These are phyloP conservation scores for Yarrowia yakushimensis DNA, from an alignment of 805 yeast species.

Conservation along the genomic window DNA sequence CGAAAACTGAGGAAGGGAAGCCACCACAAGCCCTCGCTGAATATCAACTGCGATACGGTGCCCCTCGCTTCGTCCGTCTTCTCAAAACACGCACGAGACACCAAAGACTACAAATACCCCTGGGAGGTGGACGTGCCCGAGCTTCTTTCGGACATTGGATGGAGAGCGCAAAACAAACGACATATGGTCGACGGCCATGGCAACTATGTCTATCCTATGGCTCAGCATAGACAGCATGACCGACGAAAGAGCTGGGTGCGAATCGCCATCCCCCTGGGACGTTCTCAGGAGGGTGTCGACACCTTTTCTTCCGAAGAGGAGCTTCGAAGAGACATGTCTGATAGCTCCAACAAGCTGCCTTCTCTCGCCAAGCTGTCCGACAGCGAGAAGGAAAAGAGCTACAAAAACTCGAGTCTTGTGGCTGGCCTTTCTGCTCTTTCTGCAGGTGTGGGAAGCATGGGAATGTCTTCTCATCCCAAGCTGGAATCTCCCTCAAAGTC, in stretches of 20 bases:
- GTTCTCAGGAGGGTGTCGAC: constrained; percentile 14
- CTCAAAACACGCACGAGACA: constrained; percentile 3
- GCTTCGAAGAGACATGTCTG: constrained; percentile 4
- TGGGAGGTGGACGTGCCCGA: constrained; percentile 35
- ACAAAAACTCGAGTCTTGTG: neutral
- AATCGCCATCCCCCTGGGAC: constrained; percentile 7
- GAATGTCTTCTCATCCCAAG: neutral
- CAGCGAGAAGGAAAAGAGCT: neutral
- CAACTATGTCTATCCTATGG: constrained; percentile 26
- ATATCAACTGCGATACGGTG: constrained; percentile 22
- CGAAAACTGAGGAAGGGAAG: constrained; percentile 41
- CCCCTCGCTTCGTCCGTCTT: constrained; percentile 13
- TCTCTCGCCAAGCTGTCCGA: neutral
- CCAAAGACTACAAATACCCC: constrained; percentile 9
- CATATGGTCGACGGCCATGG: constrained; percentile 29
- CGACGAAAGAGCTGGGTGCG: constrained; percentile 12
- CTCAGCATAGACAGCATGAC: constrained; percentile 8
- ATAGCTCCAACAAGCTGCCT: neutral
- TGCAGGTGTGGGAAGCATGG: constrained; percentile 6
- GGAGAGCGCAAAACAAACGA: constrained; percentile 28
- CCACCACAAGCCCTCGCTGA: constrained; percentile 8
- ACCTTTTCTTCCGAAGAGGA: constrained; percentile 5
- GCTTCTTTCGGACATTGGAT: constrained; percentile 32
- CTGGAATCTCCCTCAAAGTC: constrained; percentile 12
- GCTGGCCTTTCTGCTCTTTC: neutral